Percentiles rank a stretch among this genome's conserved stretches.
Evolutionary conservation across 1,284 basidiomycete species (phyloP).

Genomic region (Cutaneotrichosporon sp.): DNA sequence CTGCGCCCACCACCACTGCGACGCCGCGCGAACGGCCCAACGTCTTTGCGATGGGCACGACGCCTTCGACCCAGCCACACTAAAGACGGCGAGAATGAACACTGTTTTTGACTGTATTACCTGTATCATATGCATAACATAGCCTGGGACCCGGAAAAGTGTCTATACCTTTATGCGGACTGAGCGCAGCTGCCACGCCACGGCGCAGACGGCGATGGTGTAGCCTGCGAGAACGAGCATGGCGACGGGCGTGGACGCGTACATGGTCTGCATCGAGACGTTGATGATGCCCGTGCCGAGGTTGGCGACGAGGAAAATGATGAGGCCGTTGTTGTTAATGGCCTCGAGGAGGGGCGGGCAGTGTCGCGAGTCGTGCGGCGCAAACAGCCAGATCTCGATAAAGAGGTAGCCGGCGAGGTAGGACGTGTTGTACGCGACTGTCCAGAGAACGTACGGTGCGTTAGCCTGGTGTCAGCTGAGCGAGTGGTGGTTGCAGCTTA

Average conservation of each 20-base stretch:
- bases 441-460: conserved; percentile 82
- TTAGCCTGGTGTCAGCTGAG: conserved; percentile 62
- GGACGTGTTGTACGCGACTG: conserved; percentile 78
- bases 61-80: no score
- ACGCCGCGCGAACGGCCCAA: not conserved
- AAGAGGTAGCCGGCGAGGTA: conserved; percentile 77
- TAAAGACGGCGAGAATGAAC: no score
- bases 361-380: conserved; percentile 23
- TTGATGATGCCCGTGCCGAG: conserved; percentile 81
- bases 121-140: no score
- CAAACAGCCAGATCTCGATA: conserved; percentile 59
- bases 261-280: conserved; percentile 75
- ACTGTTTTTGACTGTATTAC: no score
- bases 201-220: conserved; percentile 55
- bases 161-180: conserved; percentile 13
- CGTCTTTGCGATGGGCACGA: not conserved
- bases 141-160: no score
- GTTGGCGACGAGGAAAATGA: conserved; percentile 81
- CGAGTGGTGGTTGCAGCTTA: conserved; percentile 44
- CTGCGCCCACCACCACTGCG: no score
- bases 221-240: conserved; percentile 66
- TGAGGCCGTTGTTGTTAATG: conserved; percentile 74
- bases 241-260: conserved; percentile 52
- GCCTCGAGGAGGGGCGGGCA: conserved; percentile 67
- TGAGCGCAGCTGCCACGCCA: conserved; percentile 55